phyloP scores from a whole-genome alignment of 768 basidiomycete genomes.

The Termitomyces sp. region DNA sequence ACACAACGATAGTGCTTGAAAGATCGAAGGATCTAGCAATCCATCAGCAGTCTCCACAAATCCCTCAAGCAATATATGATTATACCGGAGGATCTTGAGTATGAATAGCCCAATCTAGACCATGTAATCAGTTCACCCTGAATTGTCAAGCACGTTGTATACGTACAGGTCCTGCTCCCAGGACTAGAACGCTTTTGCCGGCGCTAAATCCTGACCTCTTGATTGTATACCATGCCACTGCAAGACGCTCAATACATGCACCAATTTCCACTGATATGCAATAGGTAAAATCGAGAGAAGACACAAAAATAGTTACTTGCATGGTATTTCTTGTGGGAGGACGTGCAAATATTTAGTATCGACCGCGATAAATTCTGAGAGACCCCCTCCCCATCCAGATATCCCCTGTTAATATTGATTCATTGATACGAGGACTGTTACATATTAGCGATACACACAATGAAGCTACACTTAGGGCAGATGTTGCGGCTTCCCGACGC shows the following conservation, averaged over 20 bases:
- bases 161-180: constrained; percentile 40
- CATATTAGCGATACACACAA: constrained; percentile 20
- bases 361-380: constrained; percentile 34
- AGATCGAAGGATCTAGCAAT: constrained; percentile 21
- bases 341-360: constrained; percentile 29
- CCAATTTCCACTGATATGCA: constrained; percentile 35
- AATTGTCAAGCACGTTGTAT: background rate
- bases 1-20: constrained; percentile 25
- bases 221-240: constrained; percentile 40
- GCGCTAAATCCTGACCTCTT: constrained; percentile 31
- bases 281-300: background rate
- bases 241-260: constrained; percentile 41
- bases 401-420: constrained; percentile 23
- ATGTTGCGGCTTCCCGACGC: constrained; percentile 25
- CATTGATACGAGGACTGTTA: background rate
- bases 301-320: constrained; percentile 19
- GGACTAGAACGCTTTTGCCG: constrained; percentile 33
- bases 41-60: background rate
- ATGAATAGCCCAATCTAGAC: constrained; percentile 33
- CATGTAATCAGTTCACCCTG: background rate
- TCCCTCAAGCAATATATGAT: background rate
- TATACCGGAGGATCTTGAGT: constrained; percentile 29
- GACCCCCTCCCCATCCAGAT: constrained; percentile 36
- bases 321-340: constrained; percentile 29
- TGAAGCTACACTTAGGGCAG: constrained; percentile 26